A percentile compares a stretch with the other conserved stretches of the same genome.
These are phyloP conservation scores for Hymenoscyphus fraxineus DNA, from an alignment of 2,329 filamentous ascomycete species.

Conservation along the genomic window DNA sequence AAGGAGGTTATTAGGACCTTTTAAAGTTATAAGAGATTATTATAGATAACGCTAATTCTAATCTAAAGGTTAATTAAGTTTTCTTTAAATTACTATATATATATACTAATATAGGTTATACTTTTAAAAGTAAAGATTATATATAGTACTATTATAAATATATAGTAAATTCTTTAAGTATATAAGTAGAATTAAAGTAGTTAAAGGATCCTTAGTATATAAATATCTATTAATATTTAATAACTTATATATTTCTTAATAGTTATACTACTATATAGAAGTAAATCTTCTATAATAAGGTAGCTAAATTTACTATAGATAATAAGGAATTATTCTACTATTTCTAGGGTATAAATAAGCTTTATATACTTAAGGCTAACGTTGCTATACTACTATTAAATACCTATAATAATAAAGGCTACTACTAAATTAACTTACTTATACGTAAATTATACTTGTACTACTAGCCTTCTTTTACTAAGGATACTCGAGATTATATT, in stretches of 20 bases:
- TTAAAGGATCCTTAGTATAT: neutral
- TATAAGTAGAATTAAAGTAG: neutral
- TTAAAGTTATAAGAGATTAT: neutral
- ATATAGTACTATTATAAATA: no score
- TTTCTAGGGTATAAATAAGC: no score
- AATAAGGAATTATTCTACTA: neutral
- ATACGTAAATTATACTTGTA: neutral
- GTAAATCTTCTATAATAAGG: no score
- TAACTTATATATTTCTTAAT: neutral
- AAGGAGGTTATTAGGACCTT: neutral
- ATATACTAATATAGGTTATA: no score
- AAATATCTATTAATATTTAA: neutral
- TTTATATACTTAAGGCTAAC: neutral
- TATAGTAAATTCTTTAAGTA: no score
- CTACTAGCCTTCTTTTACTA: neutral
- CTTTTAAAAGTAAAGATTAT: no score
- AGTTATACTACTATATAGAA: no score
- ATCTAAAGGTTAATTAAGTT: no score
- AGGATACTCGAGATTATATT: no score
- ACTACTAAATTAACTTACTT: neutral
- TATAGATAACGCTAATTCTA: no score
- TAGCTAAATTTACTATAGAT: neutral
- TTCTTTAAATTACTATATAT: no score
- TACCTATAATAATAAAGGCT: neutral
- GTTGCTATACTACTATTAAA: neutral